A percentile compares a stretch with the other conserved stretches of the same genome.
Evolutionary conservation across 345 rosid genomes (phyloP).

Genomic region (Bruguiera sexangula): DNA sequence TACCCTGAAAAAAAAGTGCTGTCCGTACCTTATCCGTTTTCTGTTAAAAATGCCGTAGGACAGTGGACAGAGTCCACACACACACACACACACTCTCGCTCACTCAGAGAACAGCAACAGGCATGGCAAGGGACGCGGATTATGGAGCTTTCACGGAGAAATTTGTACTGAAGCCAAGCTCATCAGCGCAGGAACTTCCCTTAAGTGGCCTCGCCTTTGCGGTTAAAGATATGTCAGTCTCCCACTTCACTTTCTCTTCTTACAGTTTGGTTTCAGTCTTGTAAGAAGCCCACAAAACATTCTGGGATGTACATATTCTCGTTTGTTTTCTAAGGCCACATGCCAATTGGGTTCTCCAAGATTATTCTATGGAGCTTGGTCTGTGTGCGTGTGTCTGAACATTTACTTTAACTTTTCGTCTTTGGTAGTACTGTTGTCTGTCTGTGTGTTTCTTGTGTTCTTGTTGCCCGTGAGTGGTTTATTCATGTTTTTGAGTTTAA

Average conservation of each 20-base stretch:
- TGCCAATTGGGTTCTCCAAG: too few species aligned
- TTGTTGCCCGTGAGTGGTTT: not conserved
- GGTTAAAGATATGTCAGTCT: constrained; percentile 78
- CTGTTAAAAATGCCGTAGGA: not conserved
- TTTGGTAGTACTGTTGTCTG: too few species aligned
- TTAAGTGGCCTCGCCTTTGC: constrained; percentile 70
- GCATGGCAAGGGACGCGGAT: constrained; percentile 49
- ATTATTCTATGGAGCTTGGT: too few species aligned
- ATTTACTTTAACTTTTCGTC: too few species aligned
- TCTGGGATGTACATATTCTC: too few species aligned
- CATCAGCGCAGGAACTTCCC: constrained; percentile 50
- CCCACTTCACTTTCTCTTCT: not conserved
- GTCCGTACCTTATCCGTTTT: not conserved
- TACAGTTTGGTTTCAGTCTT: too few species aligned
- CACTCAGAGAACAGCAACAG: not conserved
- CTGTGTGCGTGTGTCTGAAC: too few species aligned
- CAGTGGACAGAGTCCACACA: not conserved
- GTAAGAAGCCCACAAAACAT: too few species aligned
- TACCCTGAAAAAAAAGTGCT: too few species aligned
- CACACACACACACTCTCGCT: not conserved
- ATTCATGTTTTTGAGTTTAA: not conserved
- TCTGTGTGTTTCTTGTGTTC: too few species aligned
- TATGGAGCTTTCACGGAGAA: constrained; percentile 87
- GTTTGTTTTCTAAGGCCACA: too few species aligned
- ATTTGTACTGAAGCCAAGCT: constrained; percentile 42